A percentile compares a stretch with the other conserved stretches of the same genome.
These are phyloP conservation scores for Cryphonectria parasitica DNA, from an alignment of 2,329 filamentous ascomycete species.

Conservation along the genomic window DNA sequence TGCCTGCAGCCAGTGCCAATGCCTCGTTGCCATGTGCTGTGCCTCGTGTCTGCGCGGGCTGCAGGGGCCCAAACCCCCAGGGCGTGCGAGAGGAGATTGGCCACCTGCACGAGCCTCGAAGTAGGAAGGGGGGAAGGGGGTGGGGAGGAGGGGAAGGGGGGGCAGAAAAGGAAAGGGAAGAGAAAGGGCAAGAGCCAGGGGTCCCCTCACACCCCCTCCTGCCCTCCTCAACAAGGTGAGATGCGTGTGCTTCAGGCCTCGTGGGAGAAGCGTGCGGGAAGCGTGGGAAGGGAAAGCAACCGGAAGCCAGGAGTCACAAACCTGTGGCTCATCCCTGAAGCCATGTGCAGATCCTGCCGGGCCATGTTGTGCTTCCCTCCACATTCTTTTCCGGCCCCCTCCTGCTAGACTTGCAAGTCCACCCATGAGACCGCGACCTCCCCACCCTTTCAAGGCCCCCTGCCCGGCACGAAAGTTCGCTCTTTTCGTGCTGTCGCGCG, in stretches of 20 bases:
- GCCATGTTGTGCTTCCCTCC: conserved; percentile 36
- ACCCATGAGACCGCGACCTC: neutral
- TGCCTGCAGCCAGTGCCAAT: neutral
- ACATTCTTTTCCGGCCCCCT: conserved; percentile 12
- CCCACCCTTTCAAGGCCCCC: neutral
- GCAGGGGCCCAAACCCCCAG: neutral
- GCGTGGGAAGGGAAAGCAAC: conserved; percentile 1
- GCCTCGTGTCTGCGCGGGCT: conserved; percentile 3
- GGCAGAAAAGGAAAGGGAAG: neutral
- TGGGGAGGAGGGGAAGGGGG: neutral
- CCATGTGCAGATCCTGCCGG: conserved; percentile 45
- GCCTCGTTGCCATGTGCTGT: neutral
- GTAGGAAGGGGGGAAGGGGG: neutral
- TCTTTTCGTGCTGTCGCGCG: neutral
- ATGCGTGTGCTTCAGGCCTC: neutral
- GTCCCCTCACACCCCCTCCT: neutral
- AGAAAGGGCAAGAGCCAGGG: neutral
- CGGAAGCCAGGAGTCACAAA: neutral
- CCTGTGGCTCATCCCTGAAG: conserved; percentile 39
- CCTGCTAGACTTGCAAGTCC: neutral
- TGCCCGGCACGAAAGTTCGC: neutral
- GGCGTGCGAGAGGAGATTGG: neutral
- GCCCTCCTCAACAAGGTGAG: neutral
- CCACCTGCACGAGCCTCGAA: neutral
- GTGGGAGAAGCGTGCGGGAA: neutral